Evolutionary conservation across 805 yeast species (phyloP), one percentile per base, ranked within the genome.

Genomic region (Debaryomyces castellii): DNA sequence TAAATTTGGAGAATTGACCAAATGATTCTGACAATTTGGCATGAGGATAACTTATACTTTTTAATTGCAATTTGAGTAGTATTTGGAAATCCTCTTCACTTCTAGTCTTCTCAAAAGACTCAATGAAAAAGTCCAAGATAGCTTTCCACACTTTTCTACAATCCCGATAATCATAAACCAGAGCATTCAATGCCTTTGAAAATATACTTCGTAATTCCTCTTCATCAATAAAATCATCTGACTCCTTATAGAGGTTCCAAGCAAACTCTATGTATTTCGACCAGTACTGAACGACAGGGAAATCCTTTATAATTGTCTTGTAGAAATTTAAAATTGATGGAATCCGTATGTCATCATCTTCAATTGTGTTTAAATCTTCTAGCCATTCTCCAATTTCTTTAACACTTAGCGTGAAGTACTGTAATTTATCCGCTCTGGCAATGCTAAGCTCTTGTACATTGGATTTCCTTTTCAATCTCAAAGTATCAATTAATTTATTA

Each of bases 41-140:
- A 55, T 77, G 82, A 0, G 82, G 82, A 8, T 54, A 50, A 1
- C 51, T 33, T 4, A 81, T 53, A 33, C 78, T 57, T 22, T 60
- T 51, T 4, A 64, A 41, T 54, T 66, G 61, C 4, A 65, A 39
- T 6, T 46, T 48, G 34, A 60, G 54, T 4, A 63, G 30, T 14
- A 39, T 39, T 12, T 58, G 57, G 30, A 62, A 49, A n/a, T 51
- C 44, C 1, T 48, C 53, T 40, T 47, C 47, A 8, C 40, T 38
- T 6, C 41, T 35, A 1, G 51, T 12, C 4, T 42, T 43, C 10
- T 41, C 47, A 22, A 40, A 42, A 1, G 23, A 14, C 1, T 46
- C 18, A 12, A 45, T 40, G 34, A 46, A 51, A 28, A 43, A 51
- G 20, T 12, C 12, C 18, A 22, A 23, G 4, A 59, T 45, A 3